Percentiles rank a stretch among this genome's conserved stretches.
These are phyloP conservation scores for Spongiforma sp. DNA, from an alignment of 1,284 basidiomycete genomes.

Conservation along the genomic window DNA sequence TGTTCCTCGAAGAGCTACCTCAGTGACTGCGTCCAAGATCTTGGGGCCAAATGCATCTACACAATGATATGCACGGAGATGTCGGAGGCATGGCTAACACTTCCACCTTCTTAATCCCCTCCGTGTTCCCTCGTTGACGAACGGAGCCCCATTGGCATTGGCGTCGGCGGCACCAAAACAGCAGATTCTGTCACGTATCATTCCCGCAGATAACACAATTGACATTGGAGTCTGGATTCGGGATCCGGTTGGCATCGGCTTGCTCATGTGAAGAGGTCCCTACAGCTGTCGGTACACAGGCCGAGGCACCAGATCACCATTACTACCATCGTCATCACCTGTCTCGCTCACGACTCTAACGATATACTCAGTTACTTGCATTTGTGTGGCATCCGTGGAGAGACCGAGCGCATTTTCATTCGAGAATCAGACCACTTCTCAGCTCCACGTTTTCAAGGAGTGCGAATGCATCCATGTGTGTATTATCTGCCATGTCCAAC, in stretches of 20 bases:
- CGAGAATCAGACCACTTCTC: not conserved
- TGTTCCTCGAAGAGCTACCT: conserved; percentile 59
- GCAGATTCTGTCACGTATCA: not conserved
- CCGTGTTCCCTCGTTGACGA: conserved; percentile 9
- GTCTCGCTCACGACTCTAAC: not conserved
- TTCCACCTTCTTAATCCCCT: not conserved
- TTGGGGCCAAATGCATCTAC: conserved; percentile 51
- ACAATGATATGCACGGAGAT: conserved; percentile 37
- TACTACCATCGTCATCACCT: not conserved
- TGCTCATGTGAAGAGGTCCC: not conserved
- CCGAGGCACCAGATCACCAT: conserved; percentile 1
- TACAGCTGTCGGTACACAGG: conserved; percentile 10
- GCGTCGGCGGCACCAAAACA: conserved; percentile 6
- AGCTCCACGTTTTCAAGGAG: conserved; percentile 2
- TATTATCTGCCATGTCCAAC: conserved; percentile 27
- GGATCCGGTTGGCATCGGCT: not conserved
- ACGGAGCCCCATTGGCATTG: conserved; percentile 18
- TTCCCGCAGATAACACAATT: not conserved
- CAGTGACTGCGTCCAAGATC: conserved; percentile 54
- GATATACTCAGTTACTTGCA: not conserved
- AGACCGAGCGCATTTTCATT: conserved; percentile 13
- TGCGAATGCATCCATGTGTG: conserved; percentile 13
- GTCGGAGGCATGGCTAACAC: not conserved
- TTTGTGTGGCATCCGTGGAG: conserved; percentile 31
- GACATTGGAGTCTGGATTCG: not conserved